Evolutionary conservation across 169 alveolate genomes (phyloP), one percentile per base, ranked within the genome.

Genomic region (Plasmodium ovale): DNA sequence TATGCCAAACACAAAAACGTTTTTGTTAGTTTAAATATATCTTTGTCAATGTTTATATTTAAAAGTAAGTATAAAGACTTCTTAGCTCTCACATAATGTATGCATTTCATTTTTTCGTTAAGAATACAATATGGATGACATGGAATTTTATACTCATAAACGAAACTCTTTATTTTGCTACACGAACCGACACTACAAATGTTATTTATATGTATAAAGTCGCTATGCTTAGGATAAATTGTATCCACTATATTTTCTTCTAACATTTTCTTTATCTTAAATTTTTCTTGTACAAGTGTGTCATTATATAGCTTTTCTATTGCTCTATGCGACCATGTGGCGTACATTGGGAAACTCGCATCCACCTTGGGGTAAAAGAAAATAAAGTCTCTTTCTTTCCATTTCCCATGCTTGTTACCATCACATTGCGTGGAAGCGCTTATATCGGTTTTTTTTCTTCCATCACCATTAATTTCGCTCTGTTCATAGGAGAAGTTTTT

Each of bases 51-150:
- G 23, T 59, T 67, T 47, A 82, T 25, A 54, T 68, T 82, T 82
- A 82, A 60, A 27, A 82, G 58, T 58, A 82, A 71, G 33, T 51
- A 82, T 5, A 82, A 67, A 25, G 64, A 49, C 35, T 82, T 64
- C 19, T 82, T 82, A 31, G 90, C 69, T 70, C 71, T 82, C n/a
- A 51, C 70, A 67, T 82, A 82, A 49, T 82, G 64, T 31, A 82
- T 82, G 12, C 90, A 82, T 53, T 51, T 65, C 90, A 82, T 64
- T 68, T 82, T 82, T 53, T 82, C 84, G 67, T 82, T 82, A 21
- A 82, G 47, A 16, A 67, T 68, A 39, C 90, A 82, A 56, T 82
- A 68, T 10, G 90, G 90, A 56, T 82, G 82, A 58, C 90, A 82
- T 3, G 90, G 90, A 51, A 82, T 53, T 19, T 65, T 82, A 68